Percentiles rank a stretch among this genome's conserved stretches.
These are phyloP conservation scores for Aaosphaeria arxii DNA, from an alignment of 2,329 filamentous ascomycete genomes.

Conservation along the genomic window DNA sequence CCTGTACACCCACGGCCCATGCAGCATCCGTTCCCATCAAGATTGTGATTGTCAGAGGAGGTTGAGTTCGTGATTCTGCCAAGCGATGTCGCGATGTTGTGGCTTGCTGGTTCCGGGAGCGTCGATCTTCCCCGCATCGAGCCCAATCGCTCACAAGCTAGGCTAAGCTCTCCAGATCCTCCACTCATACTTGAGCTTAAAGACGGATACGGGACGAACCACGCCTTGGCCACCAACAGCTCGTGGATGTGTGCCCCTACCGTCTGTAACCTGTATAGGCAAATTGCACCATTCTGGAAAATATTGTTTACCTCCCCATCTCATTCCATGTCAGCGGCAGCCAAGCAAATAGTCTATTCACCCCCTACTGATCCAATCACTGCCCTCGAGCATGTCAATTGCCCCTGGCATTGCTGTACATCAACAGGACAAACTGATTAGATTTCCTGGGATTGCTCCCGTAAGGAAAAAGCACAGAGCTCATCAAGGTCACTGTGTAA, in stretches of 20 bases:
- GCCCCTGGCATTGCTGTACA: too few relatives aligned
- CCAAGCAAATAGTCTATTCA: too few relatives aligned
- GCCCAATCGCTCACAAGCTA: constrained; percentile 5
- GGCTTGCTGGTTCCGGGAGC: constrained; percentile 11
- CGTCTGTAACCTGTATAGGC: not conserved
- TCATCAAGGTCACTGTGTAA: too few relatives aligned
- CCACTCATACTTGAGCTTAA: constrained; percentile 9
- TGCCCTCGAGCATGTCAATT: too few relatives aligned
- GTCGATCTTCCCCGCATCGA: constrained; percentile 14
- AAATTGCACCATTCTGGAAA: not conserved
- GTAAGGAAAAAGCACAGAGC: too few relatives aligned
- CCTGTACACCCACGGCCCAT: not conserved
- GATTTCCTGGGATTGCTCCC: too few relatives aligned
- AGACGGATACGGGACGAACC: not conserved
- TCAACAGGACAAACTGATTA: too few relatives aligned
- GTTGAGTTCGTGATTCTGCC: constrained; percentile 18
- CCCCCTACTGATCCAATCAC: too few relatives aligned
- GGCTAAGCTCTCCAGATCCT: constrained; percentile 2
- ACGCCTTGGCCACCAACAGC: too few relatives aligned
- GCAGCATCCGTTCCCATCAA: not conserved
- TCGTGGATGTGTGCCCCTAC: too few relatives aligned
- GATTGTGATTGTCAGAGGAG: constrained; percentile 7
- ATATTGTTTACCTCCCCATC: too few relatives aligned
- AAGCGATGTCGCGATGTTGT: constrained; percentile 19
- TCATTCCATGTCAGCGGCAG: too few relatives aligned